Evolutionary conservation across 2,329 filamentous ascomycete species (phyloP).

Genomic region (Aspergillus piperis): DNA sequence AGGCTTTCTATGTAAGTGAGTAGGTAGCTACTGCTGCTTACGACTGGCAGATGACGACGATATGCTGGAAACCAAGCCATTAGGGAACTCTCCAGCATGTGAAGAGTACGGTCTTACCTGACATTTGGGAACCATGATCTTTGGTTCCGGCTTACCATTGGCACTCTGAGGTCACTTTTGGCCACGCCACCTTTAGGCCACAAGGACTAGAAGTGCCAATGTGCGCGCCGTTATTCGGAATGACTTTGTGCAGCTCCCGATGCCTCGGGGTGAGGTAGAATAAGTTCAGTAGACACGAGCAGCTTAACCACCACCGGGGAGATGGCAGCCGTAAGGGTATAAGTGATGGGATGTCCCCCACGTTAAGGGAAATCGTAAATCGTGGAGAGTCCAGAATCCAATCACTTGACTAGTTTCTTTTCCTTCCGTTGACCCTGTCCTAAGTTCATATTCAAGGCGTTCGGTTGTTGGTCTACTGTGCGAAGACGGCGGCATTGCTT

Average conservation of each 20-base stretch:
- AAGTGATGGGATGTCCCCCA: background rate
- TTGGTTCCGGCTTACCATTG: conserved; percentile 13
- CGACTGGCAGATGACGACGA: conserved; percentile 8
- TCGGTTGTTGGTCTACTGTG: conserved; percentile 10
- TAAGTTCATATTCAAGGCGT: background rate
- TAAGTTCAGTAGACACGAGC: background rate
- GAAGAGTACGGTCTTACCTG: conserved; percentile 8
- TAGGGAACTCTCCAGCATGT: conserved; percentile 14
- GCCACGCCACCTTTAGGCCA: background rate
- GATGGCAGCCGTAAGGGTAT: background rate
- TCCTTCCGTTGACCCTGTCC: background rate
- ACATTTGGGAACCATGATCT: background rate
- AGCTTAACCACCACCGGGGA: background rate
- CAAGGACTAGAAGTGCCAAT: background rate
- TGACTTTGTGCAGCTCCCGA: conserved; percentile 1
- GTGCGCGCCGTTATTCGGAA: background rate
- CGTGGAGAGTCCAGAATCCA: background rate
- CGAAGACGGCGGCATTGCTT: conserved; percentile 22
- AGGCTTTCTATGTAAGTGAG: background rate
- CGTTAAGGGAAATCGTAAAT: background rate
- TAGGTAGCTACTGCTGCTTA: background rate
- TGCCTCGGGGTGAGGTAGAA: conserved; percentile 1
- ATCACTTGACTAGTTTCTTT: background rate
- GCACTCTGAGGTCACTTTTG: conserved; percentile 5
- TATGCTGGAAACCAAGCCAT: background rate